Percentiles rank a stretch among this genome's conserved stretches.
phyloP scores from a whole-genome alignment of 2,329 filamentous ascomycete genomes.

The Harringtonia aguacate region DNA sequence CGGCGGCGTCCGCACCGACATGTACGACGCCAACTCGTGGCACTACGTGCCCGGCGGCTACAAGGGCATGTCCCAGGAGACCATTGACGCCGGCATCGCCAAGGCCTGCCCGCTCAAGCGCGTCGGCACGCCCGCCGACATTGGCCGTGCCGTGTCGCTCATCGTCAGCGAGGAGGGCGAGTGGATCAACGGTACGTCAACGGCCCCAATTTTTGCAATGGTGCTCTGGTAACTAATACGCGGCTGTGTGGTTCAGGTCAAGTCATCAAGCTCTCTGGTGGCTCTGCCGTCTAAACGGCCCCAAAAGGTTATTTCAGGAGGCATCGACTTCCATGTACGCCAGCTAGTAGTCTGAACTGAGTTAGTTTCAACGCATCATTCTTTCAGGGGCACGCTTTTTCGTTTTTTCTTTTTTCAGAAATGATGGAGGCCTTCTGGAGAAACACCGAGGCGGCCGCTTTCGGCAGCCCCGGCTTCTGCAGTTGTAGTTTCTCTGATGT shows the following conservation, averaged over 20 bases:
- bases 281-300: conserved; percentile 21
- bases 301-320: too few relatives aligned
- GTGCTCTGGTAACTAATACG: too few relatives aligned
- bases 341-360: too few relatives aligned
- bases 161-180: conserved; percentile 47
- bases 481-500: too few relatives aligned
- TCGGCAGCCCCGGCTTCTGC: too few relatives aligned
- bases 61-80: conserved; percentile 37
- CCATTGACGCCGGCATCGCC: conserved; percentile 43
- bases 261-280: conserved; percentile 28
- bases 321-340: too few relatives aligned
- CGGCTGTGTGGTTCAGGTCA: conserved; percentile 19
- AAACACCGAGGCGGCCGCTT: too few relatives aligned
- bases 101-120: conserved; percentile 48
- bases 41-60: conserved; percentile 49
- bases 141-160: conserved; percentile 46
- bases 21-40: conserved; percentile 63
- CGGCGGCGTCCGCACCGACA: conserved; percentile 65
- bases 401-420: too few relatives aligned
- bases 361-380: too few relatives aligned
- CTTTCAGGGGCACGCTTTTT: too few relatives aligned
- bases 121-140: conserved; percentile 46
- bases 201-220: too few relatives aligned
- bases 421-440: too few relatives aligned
- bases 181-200: conserved; percentile 50